Base-by-base conservation (phyloP, 2,329 filamentous ascomycete species). In the Alternaria arbusti region DNA sequence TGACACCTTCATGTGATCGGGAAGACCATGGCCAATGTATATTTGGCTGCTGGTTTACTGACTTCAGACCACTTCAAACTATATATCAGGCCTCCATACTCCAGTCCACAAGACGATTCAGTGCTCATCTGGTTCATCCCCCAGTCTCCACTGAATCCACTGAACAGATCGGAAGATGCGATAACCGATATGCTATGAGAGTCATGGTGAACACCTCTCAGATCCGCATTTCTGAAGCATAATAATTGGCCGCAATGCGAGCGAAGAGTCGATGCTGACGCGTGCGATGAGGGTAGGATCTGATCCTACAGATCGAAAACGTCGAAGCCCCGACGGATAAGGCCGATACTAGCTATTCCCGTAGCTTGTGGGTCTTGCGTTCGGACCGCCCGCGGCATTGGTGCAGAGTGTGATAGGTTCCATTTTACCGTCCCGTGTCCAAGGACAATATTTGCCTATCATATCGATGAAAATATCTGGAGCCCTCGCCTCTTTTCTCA, bases 351-450 rank as follows among this genome's bases (percentile, higher is more conserved):
- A 59, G 36, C 47, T 26, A 7, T 40, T 59, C 40, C 22, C 22
- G 28, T 59, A 36, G n/a, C 57, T 28, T 32, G 28, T 52, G 30
- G 59, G 59, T 5, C 40, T 49, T 20, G 17, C 11, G 40, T 28
- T 54, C 47, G 54, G 54, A 9, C 59, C 59, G 47, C 40, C 49
- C 20, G 55, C 23, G 59, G 55, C 15, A 40, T n/a, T 10, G 17
- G 47, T 40, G 28, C 15, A 49, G 22, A 23, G 23, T 32, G 9
- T 32, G 28, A 57, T 61, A 50, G 59, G 25, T 30, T 36, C 45
- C 28, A n/a, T 30, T 56, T 46, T 43, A 22, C 40, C 40, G 54
- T 26, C 30, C 13, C 49, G 49, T 52, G 32, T 22, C 17, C 30
- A 22, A 40, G 30, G 20, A n/a, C 25, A n/a, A 23, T 52, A 11